Conservation (phyloP, 208 protist species). For the Wallacemonas sp. region DNA sequence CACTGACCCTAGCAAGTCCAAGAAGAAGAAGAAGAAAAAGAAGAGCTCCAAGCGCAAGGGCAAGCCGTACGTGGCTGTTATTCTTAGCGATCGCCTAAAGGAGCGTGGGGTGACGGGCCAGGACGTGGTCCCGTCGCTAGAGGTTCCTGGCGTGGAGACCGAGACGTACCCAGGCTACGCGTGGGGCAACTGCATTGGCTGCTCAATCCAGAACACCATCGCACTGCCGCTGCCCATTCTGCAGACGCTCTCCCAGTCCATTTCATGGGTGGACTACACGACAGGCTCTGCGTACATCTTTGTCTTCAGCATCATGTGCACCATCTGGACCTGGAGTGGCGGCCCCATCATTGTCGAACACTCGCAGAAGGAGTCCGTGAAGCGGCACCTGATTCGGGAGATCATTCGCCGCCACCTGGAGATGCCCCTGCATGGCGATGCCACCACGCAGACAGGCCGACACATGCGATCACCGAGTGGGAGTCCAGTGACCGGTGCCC, state of each 20-base stretch:
- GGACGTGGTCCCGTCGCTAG: slow-evolving; percentile 57
- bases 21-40: slow-evolving; percentile 31
- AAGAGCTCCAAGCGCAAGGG: slow-evolving; percentile 17
- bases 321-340: slow-evolving; percentile 48
- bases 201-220: slow-evolving; percentile 74
- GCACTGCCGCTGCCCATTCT: slow-evolving; percentile 78
- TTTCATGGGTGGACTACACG: slow-evolving; percentile 58
- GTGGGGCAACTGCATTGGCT: slow-evolving; percentile 56
- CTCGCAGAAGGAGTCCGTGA: slow-evolving; percentile 49
- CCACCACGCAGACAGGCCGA: slow-evolving; percentile 61
- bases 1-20: not conserved
- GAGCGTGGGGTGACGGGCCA: slow-evolving; percentile 39
- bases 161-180: slow-evolving; percentile 65
- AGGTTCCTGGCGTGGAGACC: slow-evolving; percentile 42
- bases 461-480: not conserved
- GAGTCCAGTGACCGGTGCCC: not conserved
- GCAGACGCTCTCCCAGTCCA: slow-evolving; percentile 48
- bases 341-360: slow-evolving; percentile 57
- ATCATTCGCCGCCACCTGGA: slow-evolving; percentile 51
- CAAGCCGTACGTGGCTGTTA: slow-evolving; percentile 50
- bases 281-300: slow-evolving; percentile 74
- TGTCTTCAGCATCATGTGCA: slow-evolving; percentile 62
- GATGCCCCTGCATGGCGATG: slow-evolving; percentile 42
- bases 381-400: slow-evolving; percentile 55
- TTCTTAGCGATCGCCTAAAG: slow-evolving; percentile 60